Conservation (phyloP, 345 rosid genomes). For the Chamaenerion angustifolium region DNA sequence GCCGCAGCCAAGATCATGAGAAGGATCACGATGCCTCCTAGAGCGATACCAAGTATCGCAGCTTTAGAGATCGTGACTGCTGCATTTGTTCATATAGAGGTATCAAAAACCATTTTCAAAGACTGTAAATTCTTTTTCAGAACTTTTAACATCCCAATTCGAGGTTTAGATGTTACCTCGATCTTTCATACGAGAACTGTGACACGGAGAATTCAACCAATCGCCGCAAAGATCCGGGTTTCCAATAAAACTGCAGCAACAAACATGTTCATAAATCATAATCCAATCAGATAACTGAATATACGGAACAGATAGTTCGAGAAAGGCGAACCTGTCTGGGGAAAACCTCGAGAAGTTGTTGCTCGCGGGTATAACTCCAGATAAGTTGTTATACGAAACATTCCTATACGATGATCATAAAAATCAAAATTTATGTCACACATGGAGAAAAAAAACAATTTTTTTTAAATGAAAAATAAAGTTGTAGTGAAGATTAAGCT, state of each 20-base stretch:
- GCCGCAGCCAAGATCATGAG: slow-evolving; percentile 75
- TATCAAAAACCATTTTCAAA: background rate
- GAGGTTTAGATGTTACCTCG: slow-evolving; percentile 58
- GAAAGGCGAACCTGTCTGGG: slow-evolving; percentile 53
- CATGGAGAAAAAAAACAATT: background rate
- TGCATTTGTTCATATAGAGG: background rate
- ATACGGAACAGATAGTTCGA: too few relatives aligned
- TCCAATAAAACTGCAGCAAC: slow-evolving; percentile 53
- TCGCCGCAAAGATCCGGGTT: slow-evolving; percentile 71
- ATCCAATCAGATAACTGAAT: background rate
- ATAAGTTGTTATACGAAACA: slow-evolving; percentile 70
- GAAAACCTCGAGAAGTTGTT: slow-evolving; percentile 74
- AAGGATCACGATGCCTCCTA: slow-evolving; percentile 82
- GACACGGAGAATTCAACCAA: slow-evolving; percentile 64
- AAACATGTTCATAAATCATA: too few relatives aligned
- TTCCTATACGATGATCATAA: slow-evolving; percentile 40
- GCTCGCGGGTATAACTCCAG: slow-evolving; percentile 58
- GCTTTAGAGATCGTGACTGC: slow-evolving; percentile 79
- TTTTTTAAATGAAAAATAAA: background rate
- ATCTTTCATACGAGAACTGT: slow-evolving; percentile 35
- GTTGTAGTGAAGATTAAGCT: slow-evolving; percentile 12
- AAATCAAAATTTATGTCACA: background rate
- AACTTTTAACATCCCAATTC: too few relatives aligned
- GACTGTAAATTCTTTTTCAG: too few relatives aligned
- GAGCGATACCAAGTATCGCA: slow-evolving; percentile 76